phyloP scores from a whole-genome alignment of 495 filamentous ascomycete genomes.

The Daldinia decipiens region DNA sequence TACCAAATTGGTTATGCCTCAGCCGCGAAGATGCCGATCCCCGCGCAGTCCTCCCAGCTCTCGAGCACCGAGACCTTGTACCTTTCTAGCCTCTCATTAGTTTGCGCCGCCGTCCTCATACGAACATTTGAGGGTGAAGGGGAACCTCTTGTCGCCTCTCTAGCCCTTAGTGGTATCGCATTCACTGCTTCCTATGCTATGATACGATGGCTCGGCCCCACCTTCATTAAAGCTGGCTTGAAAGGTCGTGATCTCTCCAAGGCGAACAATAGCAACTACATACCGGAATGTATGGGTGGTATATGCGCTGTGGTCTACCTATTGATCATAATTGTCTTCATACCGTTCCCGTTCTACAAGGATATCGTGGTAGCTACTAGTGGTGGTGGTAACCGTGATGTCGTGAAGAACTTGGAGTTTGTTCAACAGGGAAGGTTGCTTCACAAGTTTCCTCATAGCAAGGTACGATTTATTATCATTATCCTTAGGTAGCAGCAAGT shows the following conservation, averaged over 20 bases:
- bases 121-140: conserved; percentile 86
- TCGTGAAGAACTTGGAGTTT: conserved; percentile 72
- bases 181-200: conserved; percentile 82
- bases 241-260: conserved; percentile 95
- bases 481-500: background rate
- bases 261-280: conserved; percentile 70
- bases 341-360: conserved; percentile 97
- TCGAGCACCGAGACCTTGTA: conserved; percentile 73
- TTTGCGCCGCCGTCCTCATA: conserved; percentile 76
- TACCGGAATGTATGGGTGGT: conserved; percentile 98
- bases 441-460: conserved; percentile 93
- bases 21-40: conserved; percentile 52
- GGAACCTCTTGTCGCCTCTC: conserved; percentile 86
- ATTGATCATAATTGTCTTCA: conserved; percentile 85
- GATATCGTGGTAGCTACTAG: conserved; percentile 97
- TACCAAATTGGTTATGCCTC: conserved; percentile 34
- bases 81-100: conserved; percentile 73
- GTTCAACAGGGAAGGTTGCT: conserved; percentile 81
- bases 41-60: conserved; percentile 58
- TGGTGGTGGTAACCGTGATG: conserved; percentile 90
- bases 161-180: conserved; percentile 85
- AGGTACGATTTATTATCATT: conserved; percentile 66
- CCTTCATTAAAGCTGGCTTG: conserved; percentile 87
- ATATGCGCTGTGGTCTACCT: conserved; percentile 94
- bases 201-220: conserved; percentile 93